Evolutionary conservation across 2,329 filamentous ascomycete species (phyloP).

Genomic region (Colletotrichum sp.): DNA sequence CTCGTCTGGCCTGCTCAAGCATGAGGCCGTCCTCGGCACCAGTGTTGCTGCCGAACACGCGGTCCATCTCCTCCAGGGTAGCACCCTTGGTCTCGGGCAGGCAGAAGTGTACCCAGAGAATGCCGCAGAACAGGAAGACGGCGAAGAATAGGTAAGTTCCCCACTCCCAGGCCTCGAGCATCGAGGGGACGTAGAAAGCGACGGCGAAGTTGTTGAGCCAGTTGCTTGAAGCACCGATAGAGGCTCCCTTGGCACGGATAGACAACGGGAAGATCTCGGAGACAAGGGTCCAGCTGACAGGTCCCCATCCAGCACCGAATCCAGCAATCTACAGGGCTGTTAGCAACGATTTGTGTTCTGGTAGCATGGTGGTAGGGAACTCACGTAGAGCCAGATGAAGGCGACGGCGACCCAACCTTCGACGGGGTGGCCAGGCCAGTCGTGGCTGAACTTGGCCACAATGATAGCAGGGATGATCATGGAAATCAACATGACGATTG

Average conservation of each 20-base stretch:
- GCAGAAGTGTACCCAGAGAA: slow-evolving; percentile 53
- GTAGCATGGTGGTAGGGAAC: background rate
- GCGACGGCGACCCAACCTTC: slow-evolving; percentile 43
- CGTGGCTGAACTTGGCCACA: slow-evolving; percentile 38
- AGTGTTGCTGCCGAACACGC: slow-evolving; percentile 48
- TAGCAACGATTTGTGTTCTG: no score
- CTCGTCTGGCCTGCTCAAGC: slow-evolving; percentile 25
- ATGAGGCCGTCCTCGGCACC: slow-evolving; percentile 29
- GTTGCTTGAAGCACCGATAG: slow-evolving; percentile 46
- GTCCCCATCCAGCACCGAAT: slow-evolving; percentile 36
- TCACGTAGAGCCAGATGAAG: slow-evolving; percentile 33
- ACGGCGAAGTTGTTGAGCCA: slow-evolving; percentile 53
- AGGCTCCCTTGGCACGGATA: slow-evolving; percentile 41
- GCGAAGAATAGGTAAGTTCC: slow-evolving; percentile 64
- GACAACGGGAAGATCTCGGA: slow-evolving; percentile 42
- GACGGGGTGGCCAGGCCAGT: slow-evolving; percentile 37
- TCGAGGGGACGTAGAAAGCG: slow-evolving; percentile 48
- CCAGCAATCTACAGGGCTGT: background rate
- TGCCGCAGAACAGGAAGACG: slow-evolving; percentile 48
- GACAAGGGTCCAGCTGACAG: slow-evolving; percentile 36
- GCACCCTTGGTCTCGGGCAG: slow-evolving; percentile 61
- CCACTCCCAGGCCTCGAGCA: slow-evolving; percentile 44
- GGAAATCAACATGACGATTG: slow-evolving; percentile 39
- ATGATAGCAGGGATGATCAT: slow-evolving; percentile 45
- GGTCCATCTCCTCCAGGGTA: slow-evolving; percentile 59